Evolutionary conservation across 257 asterid species (phyloP).

Genomic region (Verbena officinalis): DNA sequence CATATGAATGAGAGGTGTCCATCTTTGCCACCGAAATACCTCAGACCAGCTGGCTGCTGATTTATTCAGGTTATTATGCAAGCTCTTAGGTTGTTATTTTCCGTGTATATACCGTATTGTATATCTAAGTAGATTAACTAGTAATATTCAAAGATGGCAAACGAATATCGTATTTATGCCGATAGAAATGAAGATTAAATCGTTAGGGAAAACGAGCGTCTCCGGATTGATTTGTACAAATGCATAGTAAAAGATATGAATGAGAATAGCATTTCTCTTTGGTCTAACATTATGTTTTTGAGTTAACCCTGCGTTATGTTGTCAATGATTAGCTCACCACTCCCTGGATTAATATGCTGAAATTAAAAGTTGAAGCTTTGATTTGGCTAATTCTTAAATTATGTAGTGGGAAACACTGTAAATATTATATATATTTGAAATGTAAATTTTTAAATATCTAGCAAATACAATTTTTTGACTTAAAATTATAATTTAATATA

Average conservation of each 20-base stretch:
- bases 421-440: too few relatives aligned
- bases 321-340: too few relatives aligned
- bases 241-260: neutral
- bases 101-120: conserved; percentile 26
- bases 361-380: too few relatives aligned
- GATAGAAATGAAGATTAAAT: neutral
- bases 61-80: neutral
- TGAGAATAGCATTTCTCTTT: too few relatives aligned
- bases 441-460: too few relatives aligned
- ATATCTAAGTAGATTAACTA: conserved; percentile 12
- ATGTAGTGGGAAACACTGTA: too few relatives aligned
- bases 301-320: too few relatives aligned
- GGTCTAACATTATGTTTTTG: too few relatives aligned
- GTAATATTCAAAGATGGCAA: conserved; percentile 17
- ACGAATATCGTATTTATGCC: conserved; percentile 19
- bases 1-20: conserved; percentile 96
- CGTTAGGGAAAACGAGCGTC: neutral
- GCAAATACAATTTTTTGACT: too few relatives aligned
- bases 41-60: conserved; percentile 76
- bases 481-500: too few relatives aligned
- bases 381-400: too few relatives aligned
- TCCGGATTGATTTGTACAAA: conserved; percentile 14
- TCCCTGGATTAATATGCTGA: too few relatives aligned
- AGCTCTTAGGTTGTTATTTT: conserved; percentile 6
- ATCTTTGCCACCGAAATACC: conserved; percentile 70